These are phyloP conservation scores for Phialocephala subalpina DNA, from an alignment of 2,329 filamentous ascomycete genomes.

Conservation along the genomic window DNA sequence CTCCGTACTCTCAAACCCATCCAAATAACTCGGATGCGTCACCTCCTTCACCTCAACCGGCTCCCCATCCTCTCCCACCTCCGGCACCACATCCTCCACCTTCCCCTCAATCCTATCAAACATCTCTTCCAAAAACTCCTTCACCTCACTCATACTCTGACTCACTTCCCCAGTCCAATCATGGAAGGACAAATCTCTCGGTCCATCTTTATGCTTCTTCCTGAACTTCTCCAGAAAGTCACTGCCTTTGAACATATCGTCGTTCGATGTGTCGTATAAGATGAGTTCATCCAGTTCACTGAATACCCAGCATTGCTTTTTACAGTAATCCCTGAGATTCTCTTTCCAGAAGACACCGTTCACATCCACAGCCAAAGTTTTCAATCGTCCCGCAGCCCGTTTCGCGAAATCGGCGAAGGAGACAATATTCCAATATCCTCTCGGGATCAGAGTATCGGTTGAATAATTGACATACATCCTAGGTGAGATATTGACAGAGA, in stretches of 20 bases:
- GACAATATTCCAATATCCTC: constrained; percentile 27
- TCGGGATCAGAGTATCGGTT: constrained; percentile 23
- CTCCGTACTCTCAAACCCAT: background rate
- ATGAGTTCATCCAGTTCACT: constrained; percentile 21
- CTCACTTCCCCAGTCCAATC: constrained; percentile 7
- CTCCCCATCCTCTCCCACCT: constrained; percentile 1
- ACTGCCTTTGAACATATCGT: constrained; percentile 15
- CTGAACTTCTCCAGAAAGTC: constrained; percentile 23
- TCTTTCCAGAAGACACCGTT: constrained; percentile 24
- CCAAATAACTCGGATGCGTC: background rate
- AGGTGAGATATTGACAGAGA: background rate
- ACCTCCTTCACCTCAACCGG: background rate
- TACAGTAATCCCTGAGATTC: constrained; percentile 21
- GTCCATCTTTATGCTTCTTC: background rate
- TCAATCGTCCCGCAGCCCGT: background rate
- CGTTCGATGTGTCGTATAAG: constrained; percentile 12
- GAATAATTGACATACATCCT: constrained; percentile 25
- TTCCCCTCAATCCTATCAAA: constrained; percentile 7
- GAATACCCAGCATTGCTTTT: constrained; percentile 14
- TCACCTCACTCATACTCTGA: background rate
- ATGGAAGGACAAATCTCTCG: constrained; percentile 17
- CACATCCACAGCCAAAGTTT: constrained; percentile 24
- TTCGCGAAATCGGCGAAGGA: constrained; percentile 21
- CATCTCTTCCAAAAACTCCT: background rate
- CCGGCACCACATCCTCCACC: background rate